Base-by-base conservation (phyloP, 768 basidiomycete genomes). In the Infundibulicybe gibba region DNA sequence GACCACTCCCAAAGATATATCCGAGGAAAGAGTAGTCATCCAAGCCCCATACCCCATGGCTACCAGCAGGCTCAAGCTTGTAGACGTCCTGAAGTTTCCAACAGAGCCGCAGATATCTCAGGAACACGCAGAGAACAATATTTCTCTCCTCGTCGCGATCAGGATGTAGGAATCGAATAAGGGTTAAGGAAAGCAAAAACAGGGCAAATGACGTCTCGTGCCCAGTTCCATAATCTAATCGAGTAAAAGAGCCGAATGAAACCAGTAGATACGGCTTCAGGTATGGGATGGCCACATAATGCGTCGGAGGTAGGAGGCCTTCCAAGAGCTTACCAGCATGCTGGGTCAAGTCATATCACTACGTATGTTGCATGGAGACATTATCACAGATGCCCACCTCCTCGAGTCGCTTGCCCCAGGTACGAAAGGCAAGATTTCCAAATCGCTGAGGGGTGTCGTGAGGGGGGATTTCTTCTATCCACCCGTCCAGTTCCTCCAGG, bases 21-120 rank as follows among this genome's bases (percentile, higher is more conserved):
- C 87, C 83, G 38, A 97, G 75, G 66, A 95, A 94, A 43, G 75
- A 78, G 45, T 87, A 95, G 61, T 97, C 94, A 58, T 97, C 94
- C 32, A 98, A 68, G 1, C 94, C 97, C 97, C 95, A 99, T 0
- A 97, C 95, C 3, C 97, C 97, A 61, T 97, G 94, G 52, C 90
- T 94, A 6, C 97, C 97, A 2, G 97, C 97, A 5, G 94, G 94
- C 64, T 97, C 95, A 9, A 99, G 81, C 41, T 75, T 81, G 63
- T 97, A 99, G 30, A 80, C 77, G 52, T 93, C 89, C 61, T 97
- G 94, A 13, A 97, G 73, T 47, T 76, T 77, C 81, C 90, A 94
- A 51, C 87, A 89, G 31, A 97, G 74, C 31, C 75, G 74, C 37
- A 94, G 67, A 61, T 99, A 99, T 38, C 87, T 80, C 20, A 78